A percentile compares a stretch with the other conserved stretches of the same genome.
Evolutionary conservation across 1,139 yeast species (phyloP).

Genomic region (Kodamaea sp.): DNA sequence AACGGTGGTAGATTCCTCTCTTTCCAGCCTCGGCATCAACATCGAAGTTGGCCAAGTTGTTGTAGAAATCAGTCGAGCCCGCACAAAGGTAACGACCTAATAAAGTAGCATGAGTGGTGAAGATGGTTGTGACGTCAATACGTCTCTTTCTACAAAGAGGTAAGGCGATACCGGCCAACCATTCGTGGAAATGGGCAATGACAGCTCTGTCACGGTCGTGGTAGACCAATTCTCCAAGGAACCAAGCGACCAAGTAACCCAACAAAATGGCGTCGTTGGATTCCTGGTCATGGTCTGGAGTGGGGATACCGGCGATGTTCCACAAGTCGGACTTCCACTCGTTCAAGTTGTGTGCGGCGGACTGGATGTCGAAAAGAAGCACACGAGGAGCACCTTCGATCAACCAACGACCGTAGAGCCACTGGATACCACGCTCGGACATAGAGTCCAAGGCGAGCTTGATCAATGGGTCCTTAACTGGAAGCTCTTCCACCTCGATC

Average conservation of each 20-base stretch:
- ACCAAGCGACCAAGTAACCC: constrained; percentile 97
- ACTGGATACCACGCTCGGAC: constrained; percentile 77
- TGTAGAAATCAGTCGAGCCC: constrained; percentile 93
- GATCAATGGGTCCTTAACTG: constrained; percentile 63
- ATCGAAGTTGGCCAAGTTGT: constrained; percentile 85
- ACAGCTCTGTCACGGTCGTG: constrained; percentile 85
- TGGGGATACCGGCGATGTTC: constrained; percentile 89
- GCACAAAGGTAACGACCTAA: constrained; percentile 96
- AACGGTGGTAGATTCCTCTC: constrained; percentile 94
- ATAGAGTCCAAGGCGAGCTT: constrained; percentile 68
- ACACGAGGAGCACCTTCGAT: constrained; percentile 98
- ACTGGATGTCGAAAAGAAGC: constrained; percentile 77
- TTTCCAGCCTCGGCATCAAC: constrained; percentile 98
- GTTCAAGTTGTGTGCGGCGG: constrained; percentile 67
- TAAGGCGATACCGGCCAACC: constrained; percentile 96
- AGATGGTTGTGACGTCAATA: constrained; percentile 91
- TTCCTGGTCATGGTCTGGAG: constrained; percentile 86
- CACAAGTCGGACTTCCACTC: constrained; percentile 97
- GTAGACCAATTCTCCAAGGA: constrained; percentile 86
- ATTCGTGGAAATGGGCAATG: constrained; percentile 93
- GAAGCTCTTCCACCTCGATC: constrained; percentile 89
- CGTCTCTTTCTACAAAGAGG: constrained; percentile 91
- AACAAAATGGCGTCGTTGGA: constrained; percentile 89
- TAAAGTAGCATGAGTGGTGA: constrained; percentile 96
- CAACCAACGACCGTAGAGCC: constrained; percentile 93